Evolutionary conservation across 1,284 basidiomycete genomes (phyloP).

Genomic region (Papiliotrema nemorosa): DNA sequence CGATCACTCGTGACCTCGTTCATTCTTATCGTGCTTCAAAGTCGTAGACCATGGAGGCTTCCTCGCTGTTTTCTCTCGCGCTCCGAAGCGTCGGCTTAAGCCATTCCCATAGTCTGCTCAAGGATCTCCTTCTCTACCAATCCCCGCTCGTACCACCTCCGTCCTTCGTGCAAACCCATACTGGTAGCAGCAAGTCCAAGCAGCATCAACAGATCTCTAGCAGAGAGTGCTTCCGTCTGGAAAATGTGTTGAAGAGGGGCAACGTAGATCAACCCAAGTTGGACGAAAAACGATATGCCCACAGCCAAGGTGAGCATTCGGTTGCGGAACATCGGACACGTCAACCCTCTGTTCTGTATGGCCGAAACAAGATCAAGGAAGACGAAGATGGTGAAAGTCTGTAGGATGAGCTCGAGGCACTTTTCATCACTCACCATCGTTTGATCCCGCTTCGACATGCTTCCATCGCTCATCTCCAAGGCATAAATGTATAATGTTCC

Average conservation of each 20-base stretch:
- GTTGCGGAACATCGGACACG: slow-evolving; percentile 74
- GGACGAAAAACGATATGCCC: slow-evolving; percentile 73
- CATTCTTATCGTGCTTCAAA: too few species aligned
- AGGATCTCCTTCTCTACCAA: slow-evolving; percentile 38
- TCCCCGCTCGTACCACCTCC: slow-evolving; percentile 71
- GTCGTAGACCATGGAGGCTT: too few species aligned
- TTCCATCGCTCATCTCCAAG: slow-evolving; percentile 74
- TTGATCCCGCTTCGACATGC: slow-evolving; percentile 78
- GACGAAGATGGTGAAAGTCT: slow-evolving; percentile 97
- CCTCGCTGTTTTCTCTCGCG: too few species aligned
- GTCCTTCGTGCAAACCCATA: slow-evolving; percentile 71
- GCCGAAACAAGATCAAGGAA: slow-evolving; percentile 95
- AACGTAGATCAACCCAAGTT: slow-evolving; percentile 83
- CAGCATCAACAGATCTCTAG: slow-evolving; percentile 68
- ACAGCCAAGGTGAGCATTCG: slow-evolving; percentile 85
- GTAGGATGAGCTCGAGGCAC: slow-evolving; percentile 3
- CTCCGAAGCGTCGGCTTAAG: slow-evolving; percentile 5
- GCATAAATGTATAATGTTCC: slow-evolving; percentile 87
- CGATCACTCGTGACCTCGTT: too few species aligned
- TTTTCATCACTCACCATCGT: slow-evolving; percentile 69
- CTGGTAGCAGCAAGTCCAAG: slow-evolving; percentile 67
- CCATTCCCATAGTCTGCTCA: slow-evolving; percentile 13
- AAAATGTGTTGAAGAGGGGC: slow-evolving; percentile 87
- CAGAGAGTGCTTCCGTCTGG: slow-evolving; percentile 77
- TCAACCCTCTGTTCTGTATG: slow-evolving; percentile 86